phyloP scores from a whole-genome alignment of 306 rosid species.

The Vigna mungo region DNA sequence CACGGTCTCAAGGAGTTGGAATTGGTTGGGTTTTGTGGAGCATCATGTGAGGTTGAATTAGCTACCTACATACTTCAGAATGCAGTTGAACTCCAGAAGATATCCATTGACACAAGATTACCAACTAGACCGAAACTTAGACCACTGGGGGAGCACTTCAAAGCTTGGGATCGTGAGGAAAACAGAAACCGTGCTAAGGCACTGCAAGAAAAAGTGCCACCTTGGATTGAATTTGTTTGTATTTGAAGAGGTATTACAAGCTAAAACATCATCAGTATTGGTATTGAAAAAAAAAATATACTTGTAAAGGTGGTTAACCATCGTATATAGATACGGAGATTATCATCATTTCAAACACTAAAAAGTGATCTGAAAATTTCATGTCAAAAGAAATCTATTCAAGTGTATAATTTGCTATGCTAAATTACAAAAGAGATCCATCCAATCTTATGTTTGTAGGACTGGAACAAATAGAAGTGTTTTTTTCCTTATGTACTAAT shows the following conservation, averaged over 20 bases:
- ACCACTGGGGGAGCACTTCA: conserved; percentile 7
- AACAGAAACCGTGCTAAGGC: conserved; percentile 35
- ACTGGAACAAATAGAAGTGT: background rate
- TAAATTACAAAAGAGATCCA: background rate
- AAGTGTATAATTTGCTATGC: background rate
- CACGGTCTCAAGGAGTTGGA: conserved; percentile 44
- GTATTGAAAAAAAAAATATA: background rate
- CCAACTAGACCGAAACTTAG: conserved; percentile 33
- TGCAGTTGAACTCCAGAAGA: conserved; percentile 43
- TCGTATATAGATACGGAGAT: background rate
- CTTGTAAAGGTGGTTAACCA: background rate
- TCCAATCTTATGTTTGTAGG: background rate
- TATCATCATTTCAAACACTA: background rate
- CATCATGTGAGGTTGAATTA: conserved; percentile 46
- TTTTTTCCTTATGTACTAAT: background rate
- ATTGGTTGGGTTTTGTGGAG: conserved; percentile 50
- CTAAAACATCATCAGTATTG: background rate
- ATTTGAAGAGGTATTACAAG: conserved; percentile 14
- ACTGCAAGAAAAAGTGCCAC: conserved; percentile 37
- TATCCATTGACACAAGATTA: conserved; percentile 48
- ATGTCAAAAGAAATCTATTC: background rate
- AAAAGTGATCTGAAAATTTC: background rate
- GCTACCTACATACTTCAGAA: conserved; percentile 31
- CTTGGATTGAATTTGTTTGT: conserved; percentile 36
- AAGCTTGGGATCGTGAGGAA: conserved; percentile 42